Evolutionary conservation across 2,329 filamentous ascomycete genomes (phyloP).

Genomic region (Neobulgaria alba): DNA sequence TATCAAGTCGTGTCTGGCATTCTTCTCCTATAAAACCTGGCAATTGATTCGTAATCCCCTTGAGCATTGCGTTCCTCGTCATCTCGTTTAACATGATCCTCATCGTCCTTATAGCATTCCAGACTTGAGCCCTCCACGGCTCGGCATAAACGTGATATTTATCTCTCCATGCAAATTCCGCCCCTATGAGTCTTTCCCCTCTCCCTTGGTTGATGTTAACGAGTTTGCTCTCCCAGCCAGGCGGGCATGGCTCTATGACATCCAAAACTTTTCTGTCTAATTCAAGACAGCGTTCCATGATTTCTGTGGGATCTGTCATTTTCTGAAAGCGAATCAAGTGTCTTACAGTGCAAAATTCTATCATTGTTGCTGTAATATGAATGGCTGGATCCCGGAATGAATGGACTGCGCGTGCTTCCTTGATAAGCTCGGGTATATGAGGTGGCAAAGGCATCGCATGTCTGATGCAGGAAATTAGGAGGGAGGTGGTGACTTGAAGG

Average conservation of each 20-base stretch:
- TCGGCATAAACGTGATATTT: constrained; percentile 23
- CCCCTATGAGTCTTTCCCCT: no score
- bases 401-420: no score
- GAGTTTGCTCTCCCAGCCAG: constrained; percentile 18
- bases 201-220: constrained; percentile 18
- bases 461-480: constrained; percentile 45
- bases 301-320: constrained; percentile 28
- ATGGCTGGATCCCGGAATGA: not conserved
- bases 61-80: constrained; percentile 13
- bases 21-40: constrained; percentile 12
- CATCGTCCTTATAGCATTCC: constrained; percentile 18
- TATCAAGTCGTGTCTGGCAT: constrained; percentile 19
- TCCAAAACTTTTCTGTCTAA: constrained; percentile 17
- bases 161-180: constrained; percentile 17
- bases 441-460: constrained; percentile 40
- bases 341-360: constrained; percentile 17
- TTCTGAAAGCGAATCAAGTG: constrained; percentile 11
- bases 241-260: constrained; percentile 8
- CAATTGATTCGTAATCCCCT: constrained; percentile 10
- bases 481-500: constrained; percentile 42
- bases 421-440: no score
- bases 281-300: constrained; percentile 16
- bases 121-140: constrained; percentile 20
- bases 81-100: constrained; percentile 19
- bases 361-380: constrained; percentile 35